Evolutionary conservation across 176 grass and related monocot genomes (phyloP), one percentile per base, ranked within the genome.

Genomic region (Aegilops sharonensis): DNA sequence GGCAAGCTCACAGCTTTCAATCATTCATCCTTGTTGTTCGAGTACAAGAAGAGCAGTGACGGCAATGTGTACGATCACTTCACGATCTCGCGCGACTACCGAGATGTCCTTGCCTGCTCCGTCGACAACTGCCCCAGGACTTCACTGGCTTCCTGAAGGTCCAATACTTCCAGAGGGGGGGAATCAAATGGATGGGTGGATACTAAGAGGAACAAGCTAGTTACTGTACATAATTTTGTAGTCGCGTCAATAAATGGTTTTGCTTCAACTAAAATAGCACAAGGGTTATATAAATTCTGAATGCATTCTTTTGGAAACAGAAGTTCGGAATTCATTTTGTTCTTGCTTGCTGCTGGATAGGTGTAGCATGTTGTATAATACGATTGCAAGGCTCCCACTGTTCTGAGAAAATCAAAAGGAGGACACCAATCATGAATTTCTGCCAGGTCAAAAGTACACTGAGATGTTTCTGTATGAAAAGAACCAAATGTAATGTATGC

Each of bases 31-130:
- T 56, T 95, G 68, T 39, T 94, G 84, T 89, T 98, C 3, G 97
- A 98, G 92, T 95, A 98, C 87, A 98, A 92, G 88, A 98, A 80
- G 90, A 98, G 93, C 78, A 40, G 85, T 6, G 88, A 95, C 1
- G 94, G 94, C 9, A 77, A 85, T 23, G 91, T 95, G 43, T 89
- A 93, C 5, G 94, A 95, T 64, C 74, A 91, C 75, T 95, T 95
- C 88, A 91, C 84, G 1, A 89, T 95, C 80, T 89, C 89, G 5
- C 89, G 91, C 0, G 91, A 95, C 78, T 95, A 95, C 66, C 81
- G 84, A 15, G 94, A 95, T 61, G 74, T 91, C 40, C 68, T 95
- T 12, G 67, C 66, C 23, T 95, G 89, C 27, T 68, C 89, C 1
- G 23, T 95, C 21, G 91, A 95, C 25, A 88, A 90, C 17, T 95